Conservation (phyloP, 2,329 filamentous ascomycete genomes). For the Plenodomus tracheiphilus region DNA sequence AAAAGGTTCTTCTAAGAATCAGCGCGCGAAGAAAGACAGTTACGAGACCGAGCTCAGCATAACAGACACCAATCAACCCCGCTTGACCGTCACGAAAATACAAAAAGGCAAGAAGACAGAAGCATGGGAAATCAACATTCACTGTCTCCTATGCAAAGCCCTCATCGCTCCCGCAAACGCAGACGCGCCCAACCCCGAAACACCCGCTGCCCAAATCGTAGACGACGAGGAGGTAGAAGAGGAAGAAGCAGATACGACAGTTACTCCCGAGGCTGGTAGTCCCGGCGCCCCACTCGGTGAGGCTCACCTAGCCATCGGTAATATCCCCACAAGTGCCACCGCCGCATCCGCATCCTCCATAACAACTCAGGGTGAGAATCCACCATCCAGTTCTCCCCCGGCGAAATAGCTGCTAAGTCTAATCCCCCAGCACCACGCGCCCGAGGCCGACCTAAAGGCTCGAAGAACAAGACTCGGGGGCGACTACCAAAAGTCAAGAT, state of each 20-base stretch:
- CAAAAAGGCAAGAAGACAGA: constrained; percentile 5
- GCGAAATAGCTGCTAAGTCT: constrained; percentile 8
- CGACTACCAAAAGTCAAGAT: not conserved
- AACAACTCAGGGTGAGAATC: constrained; percentile 11
- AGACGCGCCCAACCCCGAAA: not conserved
- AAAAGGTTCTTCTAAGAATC: not conserved
- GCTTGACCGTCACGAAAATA: constrained; percentile 23
- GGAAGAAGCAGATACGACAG: not conserved
- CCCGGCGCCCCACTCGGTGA: not conserved
- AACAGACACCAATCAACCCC: constrained; percentile 3
- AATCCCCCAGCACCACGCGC: constrained; percentile 2
- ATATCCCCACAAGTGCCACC: not conserved
- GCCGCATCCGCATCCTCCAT: not conserved
- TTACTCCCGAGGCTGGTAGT: not conserved
- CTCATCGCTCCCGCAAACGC: constrained; percentile 17
- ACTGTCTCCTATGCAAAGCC: constrained; percentile 23
- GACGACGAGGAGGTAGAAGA: constrained; percentile 3
- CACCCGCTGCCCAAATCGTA: not conserved
- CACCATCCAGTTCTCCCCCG: constrained; percentile 1
- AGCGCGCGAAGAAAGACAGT: constrained; percentile 1
- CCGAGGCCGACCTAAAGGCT: constrained; percentile 7
- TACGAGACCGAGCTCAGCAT: constrained; percentile 13
- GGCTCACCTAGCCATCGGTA: not conserved
- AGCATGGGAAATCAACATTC: constrained; percentile 19
- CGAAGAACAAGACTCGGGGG: not conserved